Evolutionary conservation across 2,329 filamentous ascomycete genomes (phyloP).

Genomic region (Aureobasidium sp.): DNA sequence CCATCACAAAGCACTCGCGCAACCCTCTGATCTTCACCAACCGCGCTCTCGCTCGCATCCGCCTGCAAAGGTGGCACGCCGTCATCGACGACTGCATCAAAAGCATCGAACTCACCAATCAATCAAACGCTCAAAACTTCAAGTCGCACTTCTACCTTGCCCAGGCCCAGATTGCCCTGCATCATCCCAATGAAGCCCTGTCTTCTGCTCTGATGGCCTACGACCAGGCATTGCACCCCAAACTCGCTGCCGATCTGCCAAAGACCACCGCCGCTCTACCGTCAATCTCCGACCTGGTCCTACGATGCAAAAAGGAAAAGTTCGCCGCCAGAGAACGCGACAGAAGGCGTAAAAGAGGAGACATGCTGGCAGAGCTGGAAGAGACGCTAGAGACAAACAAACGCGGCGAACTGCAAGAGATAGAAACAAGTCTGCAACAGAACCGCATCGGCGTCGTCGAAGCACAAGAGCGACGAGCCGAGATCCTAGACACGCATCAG

Average conservation of each 20-base stretch:
- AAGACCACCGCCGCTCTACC: constrained; percentile 26
- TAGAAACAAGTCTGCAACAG: constrained; percentile 26
- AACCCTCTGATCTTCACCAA: constrained; percentile 84
- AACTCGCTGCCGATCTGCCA: constrained; percentile 52
- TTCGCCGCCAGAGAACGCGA: constrained; percentile 70
- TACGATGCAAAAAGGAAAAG: constrained; percentile 74
- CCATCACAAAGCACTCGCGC: constrained; percentile 69
- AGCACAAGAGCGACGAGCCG: constrained; percentile 40
- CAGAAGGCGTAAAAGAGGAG: constrained; percentile 49
- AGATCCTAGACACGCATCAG: constrained; percentile 36
- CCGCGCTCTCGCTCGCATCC: constrained; percentile 74
- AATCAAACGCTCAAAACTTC: constrained; percentile 48
- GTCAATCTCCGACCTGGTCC: constrained; percentile 60
- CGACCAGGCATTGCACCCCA: constrained; percentile 39
- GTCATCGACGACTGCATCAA: constrained; percentile 71
- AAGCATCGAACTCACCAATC: constrained; percentile 61
- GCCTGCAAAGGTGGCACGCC: constrained; percentile 63
- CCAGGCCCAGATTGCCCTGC: constrained; percentile 71
- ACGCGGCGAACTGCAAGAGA: constrained; percentile 34
- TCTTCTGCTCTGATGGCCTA: constrained; percentile 66
- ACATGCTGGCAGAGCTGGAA: constrained; percentile 56
- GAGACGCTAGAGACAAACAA: constrained; percentile 44
- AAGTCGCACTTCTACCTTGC: constrained; percentile 79
- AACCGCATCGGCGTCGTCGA: constrained; percentile 39
- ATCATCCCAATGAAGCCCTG: constrained; percentile 66